Percentiles rank a stretch among this genome's conserved stretches.
Conservation (phyloP, 2,329 filamentous ascomycete genomes). For the Magnaporthiopsis incrustans region DNA sequence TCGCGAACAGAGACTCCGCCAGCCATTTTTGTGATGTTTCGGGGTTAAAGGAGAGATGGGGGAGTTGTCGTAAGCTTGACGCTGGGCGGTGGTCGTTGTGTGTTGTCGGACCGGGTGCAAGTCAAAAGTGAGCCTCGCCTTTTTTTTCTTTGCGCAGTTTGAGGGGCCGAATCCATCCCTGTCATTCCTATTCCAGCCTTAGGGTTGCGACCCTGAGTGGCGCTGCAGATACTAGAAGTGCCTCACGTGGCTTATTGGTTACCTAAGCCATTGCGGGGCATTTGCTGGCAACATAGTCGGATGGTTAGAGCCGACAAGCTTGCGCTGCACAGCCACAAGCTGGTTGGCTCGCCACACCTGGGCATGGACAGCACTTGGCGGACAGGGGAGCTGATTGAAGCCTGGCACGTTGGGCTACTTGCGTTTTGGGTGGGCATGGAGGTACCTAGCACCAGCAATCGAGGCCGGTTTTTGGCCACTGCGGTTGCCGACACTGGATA, state of each 20-base stretch:
- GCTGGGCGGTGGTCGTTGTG: background rate
- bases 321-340: background rate
- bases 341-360: background rate
- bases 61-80: slow-evolving; percentile 4
- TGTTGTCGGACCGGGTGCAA: slow-evolving; percentile 7
- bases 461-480: background rate
- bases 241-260: background rate
- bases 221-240: slow-evolving; percentile 2
- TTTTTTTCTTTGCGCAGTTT: background rate
- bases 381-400: background rate
- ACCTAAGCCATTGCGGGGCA: background rate
- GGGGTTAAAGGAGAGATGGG: slow-evolving; percentile 5
- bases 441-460: background rate
- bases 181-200: background rate
- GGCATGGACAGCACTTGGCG: background rate
- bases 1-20: slow-evolving; percentile 70
- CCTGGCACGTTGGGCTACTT: too few species aligned
- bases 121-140: background rate
- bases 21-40: slow-evolving; percentile 55
- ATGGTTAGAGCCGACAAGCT: background rate
- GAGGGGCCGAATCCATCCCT: background rate
- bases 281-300: background rate
- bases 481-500: background rate
- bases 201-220: slow-evolving; percentile 6
- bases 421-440: too few species aligned